Conservation (phyloP, 345 rosid genomes). For the Heritiera littoralis region DNA sequence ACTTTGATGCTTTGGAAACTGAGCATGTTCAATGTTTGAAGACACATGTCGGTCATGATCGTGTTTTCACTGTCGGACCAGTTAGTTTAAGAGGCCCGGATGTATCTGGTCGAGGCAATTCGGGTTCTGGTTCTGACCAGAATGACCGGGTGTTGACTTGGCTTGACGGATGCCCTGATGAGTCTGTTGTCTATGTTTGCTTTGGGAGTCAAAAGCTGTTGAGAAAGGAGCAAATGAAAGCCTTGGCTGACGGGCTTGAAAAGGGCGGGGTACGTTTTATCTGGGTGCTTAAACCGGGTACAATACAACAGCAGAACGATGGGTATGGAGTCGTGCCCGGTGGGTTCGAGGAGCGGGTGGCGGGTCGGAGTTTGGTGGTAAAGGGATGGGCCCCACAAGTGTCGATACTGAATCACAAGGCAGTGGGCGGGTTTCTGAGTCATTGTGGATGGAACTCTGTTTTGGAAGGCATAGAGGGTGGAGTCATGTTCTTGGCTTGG, state of each 20-base stretch:
- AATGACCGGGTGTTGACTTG: conserved; percentile 31
- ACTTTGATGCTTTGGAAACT: conserved; percentile 47
- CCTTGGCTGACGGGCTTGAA: conserved; percentile 56
- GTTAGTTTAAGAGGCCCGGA: conserved; percentile 44
- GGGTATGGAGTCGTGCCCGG: conserved; percentile 36
- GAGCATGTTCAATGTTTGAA: conserved; percentile 38
- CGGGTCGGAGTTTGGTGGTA: conserved; percentile 42
- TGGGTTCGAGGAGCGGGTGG: conserved; percentile 45
- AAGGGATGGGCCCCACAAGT: conserved; percentile 65
- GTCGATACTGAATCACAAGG: conserved; percentile 47
- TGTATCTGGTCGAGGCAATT: conserved; percentile 5
- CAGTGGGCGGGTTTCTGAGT: conserved; percentile 62
- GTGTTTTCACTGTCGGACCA: conserved; percentile 63
- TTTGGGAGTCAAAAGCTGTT: conserved; percentile 65
- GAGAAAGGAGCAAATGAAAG: conserved; percentile 44
- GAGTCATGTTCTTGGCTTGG: conserved; percentile 55
- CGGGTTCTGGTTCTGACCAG: neutral
- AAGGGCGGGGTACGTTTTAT: conserved; percentile 49
- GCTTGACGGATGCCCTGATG: conserved; percentile 60
- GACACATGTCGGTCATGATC: conserved; percentile 42
- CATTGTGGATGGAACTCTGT: conserved; percentile 84
- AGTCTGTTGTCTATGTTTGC: conserved; percentile 58
- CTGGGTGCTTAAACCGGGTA: conserved; percentile 56
- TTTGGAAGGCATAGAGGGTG: conserved; percentile 50
- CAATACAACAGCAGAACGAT: conserved; percentile 19